A percentile compares a stretch with the other conserved stretches of the same genome.
Evolutionary conservation across 768 basidiomycete genomes (phyloP).

Genomic region (Baorangia bicolor): DNA sequence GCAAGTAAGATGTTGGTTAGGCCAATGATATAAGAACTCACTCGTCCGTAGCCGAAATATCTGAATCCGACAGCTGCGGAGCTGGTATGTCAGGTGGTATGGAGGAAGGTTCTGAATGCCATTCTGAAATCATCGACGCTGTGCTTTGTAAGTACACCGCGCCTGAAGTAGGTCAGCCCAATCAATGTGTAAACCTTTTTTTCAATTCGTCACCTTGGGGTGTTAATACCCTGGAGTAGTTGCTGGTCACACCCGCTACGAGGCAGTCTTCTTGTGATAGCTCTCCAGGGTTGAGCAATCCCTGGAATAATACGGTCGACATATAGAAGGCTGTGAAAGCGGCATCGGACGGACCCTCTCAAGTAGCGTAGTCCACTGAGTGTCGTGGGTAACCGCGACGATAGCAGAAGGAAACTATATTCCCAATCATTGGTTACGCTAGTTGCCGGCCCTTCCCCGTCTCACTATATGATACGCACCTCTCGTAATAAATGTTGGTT

Average conservation of each 20-base stretch:
- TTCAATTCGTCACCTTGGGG: not conserved
- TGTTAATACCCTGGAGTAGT: not conserved
- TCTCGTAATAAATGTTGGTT: constrained; percentile 6
- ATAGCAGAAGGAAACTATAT: constrained; percentile 9
- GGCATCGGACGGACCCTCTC: not conserved
- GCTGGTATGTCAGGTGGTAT: no score
- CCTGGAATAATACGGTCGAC: not conserved
- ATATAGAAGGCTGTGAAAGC: no score
- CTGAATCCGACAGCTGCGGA: no score
- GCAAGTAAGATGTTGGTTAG: no score
- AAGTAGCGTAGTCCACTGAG: constrained; percentile 8
- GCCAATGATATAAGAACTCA: no score
- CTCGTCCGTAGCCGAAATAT: no score
- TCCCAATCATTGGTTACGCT: not conserved
- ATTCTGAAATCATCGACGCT: no score
- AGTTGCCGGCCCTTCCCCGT: not conserved
- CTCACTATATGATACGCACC: not conserved
- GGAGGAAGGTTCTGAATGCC: no score
- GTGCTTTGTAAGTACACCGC: not conserved
- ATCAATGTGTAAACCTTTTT: not conserved
- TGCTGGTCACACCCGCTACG: not conserved
- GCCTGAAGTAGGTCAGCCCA: not conserved
- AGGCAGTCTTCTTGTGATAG: not conserved
- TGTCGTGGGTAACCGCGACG: constrained; percentile 10
- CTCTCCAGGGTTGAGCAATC: not conserved